Percentiles rank a stretch among this genome's conserved stretches.
Conservation (phyloP, 1,139 yeast species). For the Candida sojae region DNA sequence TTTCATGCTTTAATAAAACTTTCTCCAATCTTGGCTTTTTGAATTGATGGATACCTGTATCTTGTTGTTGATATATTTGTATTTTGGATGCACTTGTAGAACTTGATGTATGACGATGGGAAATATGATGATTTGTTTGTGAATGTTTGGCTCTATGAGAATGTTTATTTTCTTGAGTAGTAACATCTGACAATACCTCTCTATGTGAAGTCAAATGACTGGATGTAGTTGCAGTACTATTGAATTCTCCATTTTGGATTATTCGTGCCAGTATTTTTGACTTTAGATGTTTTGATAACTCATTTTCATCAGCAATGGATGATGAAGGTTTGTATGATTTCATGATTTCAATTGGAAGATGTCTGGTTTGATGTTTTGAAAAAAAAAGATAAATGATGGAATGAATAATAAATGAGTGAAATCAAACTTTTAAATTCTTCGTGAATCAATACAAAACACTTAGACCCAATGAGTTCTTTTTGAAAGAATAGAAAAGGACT, state of each 20-base stretch:
- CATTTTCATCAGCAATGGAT: constrained; percentile 15
- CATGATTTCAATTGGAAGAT: constrained; percentile 7
- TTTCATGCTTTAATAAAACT: constrained; percentile 10
- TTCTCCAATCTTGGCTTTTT: constrained; percentile 26
- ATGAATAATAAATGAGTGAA: not conserved
- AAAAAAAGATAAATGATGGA: not conserved
- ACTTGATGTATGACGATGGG: constrained; percentile 8
- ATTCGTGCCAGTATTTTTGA: constrained; percentile 1
- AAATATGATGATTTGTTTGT: constrained; percentile 6
- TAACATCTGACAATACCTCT: constrained; percentile 35
- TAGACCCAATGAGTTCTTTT: not conserved
- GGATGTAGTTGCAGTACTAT: constrained; percentile 2
- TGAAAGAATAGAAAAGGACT: not conserved
- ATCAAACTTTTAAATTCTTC: not conserved
- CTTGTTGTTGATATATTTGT: constrained; percentile 18
- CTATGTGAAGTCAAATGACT: constrained; percentile 17
- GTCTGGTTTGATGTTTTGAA: not conserved
- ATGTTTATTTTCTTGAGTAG: constrained; percentile 23
- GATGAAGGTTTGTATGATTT: constrained; percentile 10
- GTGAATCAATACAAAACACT: not conserved
- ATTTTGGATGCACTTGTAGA: constrained; percentile 18
- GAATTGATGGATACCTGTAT: constrained; percentile 18
- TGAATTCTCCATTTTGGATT: not conserved
- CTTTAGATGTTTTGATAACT: constrained; percentile 10
- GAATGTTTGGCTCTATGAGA: constrained; percentile 10